These are phyloP conservation scores for Acanthamoeba lenticulata DNA, from an alignment of 208 protist species.

Conservation along the genomic window DNA sequence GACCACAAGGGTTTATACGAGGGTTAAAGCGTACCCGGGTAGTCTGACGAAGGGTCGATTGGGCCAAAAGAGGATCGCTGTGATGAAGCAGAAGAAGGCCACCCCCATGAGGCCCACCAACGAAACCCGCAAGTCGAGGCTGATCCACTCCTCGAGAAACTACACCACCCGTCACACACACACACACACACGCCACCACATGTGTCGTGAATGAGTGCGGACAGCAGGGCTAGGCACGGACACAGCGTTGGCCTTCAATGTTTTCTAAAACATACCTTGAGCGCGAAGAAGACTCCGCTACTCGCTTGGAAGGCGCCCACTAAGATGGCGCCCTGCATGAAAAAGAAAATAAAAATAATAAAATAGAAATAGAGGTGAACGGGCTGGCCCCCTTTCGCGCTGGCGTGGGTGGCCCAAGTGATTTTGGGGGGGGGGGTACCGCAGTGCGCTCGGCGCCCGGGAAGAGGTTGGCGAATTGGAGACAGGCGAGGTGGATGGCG, in stretches of 20 bases:
- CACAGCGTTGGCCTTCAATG: not conserved
- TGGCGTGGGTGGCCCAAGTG: not conserved
- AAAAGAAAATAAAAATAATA: not conserved
- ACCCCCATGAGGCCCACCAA: not conserved
- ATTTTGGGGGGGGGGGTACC: not conserved
- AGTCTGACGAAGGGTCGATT: not conserved
- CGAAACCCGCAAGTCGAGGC: not conserved
- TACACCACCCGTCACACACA: no score
- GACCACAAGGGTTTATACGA: not conserved
- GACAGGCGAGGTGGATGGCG: not conserved
- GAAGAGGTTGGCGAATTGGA: slow-evolving; percentile 16
- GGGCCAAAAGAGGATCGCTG: not conserved
- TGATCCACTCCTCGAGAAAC: slow-evolving; percentile 4
- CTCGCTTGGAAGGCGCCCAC: not conserved
- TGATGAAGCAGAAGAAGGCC: not conserved
- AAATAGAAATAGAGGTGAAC: not conserved
- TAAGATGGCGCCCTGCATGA: not conserved
- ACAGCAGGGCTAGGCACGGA: no score
- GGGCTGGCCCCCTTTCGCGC: not conserved
- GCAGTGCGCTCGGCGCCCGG: not conserved
- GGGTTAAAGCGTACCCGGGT: not conserved
- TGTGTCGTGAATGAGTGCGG: no score
- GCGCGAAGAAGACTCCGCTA: not conserved
- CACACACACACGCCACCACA: not conserved
- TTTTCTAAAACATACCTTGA: not conserved